Base-by-base conservation (phyloP, 2,329 filamentous ascomycete species). In the Ceratocystis alfenasii region DNA sequence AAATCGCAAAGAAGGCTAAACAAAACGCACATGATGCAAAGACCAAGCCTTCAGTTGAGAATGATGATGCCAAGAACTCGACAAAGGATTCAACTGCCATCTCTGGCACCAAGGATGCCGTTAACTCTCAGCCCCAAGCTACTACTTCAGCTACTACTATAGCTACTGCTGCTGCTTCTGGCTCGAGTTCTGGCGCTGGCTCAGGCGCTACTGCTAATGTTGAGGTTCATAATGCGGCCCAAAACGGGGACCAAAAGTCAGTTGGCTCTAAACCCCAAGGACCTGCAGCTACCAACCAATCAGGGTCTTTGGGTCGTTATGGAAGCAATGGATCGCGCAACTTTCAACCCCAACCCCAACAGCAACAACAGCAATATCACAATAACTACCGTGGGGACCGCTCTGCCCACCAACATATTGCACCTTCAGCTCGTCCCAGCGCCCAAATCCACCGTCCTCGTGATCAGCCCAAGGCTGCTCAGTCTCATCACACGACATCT, bases 1-100 rank as follows among this genome's bases (percentile, higher is more conserved):
- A 92, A 73, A 97, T 99, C 69, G 87, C 96, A 72, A 88, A 91
- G 3, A 81, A 84, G 70, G 78, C 82, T 65, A 85, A 85, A 72
- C 77, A 80, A 64, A 72, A 78, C n/a, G 70, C 76, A 20, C 79
- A 78, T 63, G 69, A 75, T 28, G 71, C 75, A 20, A 73, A 76
- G 25, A 61, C 65, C n/a, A 63, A 55, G 36, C 50, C 63, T n/a
- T 10, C 17, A 5, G 25, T 22, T 65, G 71, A 74, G 7, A 70
- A 77, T 6, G 72, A 76, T 53, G 80, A 76, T 55, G 80, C 83
- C 69, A 77, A 81, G 50, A 71, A 78, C 6, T 78, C 80, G 68
- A 70, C 74, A 33, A 79, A 77, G 69, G 64, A 72, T 3, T 63
- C 72, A 33, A 80, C 77, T 69, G 64, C 73, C 3, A 63, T 72